Evolutionary conservation across 139 green algal species (phyloP).

Genomic region (Micromonas pusilla): DNA sequence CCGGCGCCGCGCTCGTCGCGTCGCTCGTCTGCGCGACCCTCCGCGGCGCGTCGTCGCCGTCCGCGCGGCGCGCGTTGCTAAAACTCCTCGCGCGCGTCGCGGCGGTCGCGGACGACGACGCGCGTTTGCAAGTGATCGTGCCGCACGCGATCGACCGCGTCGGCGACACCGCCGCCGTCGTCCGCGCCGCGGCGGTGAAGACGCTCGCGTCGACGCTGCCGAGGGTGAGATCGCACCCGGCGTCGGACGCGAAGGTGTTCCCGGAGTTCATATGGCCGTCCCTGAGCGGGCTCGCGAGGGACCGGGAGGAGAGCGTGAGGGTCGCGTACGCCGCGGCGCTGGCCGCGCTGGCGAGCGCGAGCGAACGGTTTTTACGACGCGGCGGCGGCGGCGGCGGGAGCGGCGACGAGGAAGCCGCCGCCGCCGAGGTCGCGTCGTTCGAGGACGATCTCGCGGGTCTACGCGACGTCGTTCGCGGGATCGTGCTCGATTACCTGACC

Average conservation of each 20-base stretch:
- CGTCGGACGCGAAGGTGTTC: slow-evolving; percentile 67
- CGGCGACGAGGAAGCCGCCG: neutral
- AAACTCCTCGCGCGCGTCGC: slow-evolving; percentile 53
- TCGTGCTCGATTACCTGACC: neutral
- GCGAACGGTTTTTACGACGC: slow-evolving; percentile 55
- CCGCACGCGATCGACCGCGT: slow-evolving; percentile 75
- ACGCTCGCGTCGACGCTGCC: slow-evolving; percentile 37
- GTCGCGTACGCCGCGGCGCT: slow-evolving; percentile 57
- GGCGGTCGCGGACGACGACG: slow-evolving; percentile 60
- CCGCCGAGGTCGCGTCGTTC: too few relatives aligned
- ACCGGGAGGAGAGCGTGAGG: slow-evolving; percentile 77
- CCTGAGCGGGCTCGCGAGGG: slow-evolving; percentile 71
- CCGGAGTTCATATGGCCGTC: slow-evolving; percentile 89
- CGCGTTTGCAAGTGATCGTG: slow-evolving; percentile 68
- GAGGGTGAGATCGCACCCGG: slow-evolving; percentile 22
- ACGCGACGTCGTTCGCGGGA: slow-evolving; percentile 51
- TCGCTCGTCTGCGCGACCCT: slow-evolving; percentile 77
- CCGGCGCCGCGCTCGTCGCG: slow-evolving; percentile 51
- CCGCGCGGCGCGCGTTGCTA: slow-evolving; percentile 53
- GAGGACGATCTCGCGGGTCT: slow-evolving; percentile 55
- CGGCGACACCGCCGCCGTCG: slow-evolving; percentile 33
- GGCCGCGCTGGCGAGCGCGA: slow-evolving; percentile 50
- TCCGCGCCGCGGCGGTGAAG: slow-evolving; percentile 38
- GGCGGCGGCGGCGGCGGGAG: too few relatives aligned
- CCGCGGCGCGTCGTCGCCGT: slow-evolving; percentile 53